Base-by-base conservation (phyloP, 1,284 basidiomycete species). In the Boletellus deceptivus region DNA sequence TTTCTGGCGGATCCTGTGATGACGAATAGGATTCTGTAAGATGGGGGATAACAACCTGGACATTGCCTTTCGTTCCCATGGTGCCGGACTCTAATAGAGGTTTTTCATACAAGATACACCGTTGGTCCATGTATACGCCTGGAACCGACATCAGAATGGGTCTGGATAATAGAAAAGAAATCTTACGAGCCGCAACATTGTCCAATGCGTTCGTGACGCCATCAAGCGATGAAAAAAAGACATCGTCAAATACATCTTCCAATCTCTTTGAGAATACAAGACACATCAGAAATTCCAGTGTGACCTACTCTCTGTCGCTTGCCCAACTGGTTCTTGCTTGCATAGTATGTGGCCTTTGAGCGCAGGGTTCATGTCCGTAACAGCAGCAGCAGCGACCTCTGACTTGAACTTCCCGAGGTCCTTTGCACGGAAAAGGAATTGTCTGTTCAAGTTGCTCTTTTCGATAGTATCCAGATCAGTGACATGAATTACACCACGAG, bases 151-250 rank as follows among this genome's bases (percentile, higher is more conserved):
- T 68, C 27, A 52, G 39, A 5, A 34, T 5, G 20, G 37, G n/a
- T n/a, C 5, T 6, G 36, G 18, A 20, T 43, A 9, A 24, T 2
- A 5, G 3, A 29, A 39, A 43, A 14, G 18, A 25, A 29, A 36
- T 77, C 88, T 67, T 70, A 91, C 94, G 91, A 55, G 97, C 95
- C 74, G 89, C 82, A 52, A 99, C 88, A 58, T 99, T 99, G 75
- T 99, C 97, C 53, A 99, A 75, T n/a, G 98, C 97, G 68, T 99
- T 99, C n/a, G 97, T 99, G 5, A 99, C 94, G 53, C 93, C 93
- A 60, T 98, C 92, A 37, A 99, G 82, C 48, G 75, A 74, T 37
- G 79, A 82, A 66, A 98, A 99, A 77, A 99, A 98, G 24, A 79
- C 79, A 58, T 96, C 89, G 47, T 89, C 87, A 63, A 98, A 99